Base-by-base conservation (phyloP, 2,329 filamentous ascomycete genomes). In the Neopestalotiopsis sp. region DNA sequence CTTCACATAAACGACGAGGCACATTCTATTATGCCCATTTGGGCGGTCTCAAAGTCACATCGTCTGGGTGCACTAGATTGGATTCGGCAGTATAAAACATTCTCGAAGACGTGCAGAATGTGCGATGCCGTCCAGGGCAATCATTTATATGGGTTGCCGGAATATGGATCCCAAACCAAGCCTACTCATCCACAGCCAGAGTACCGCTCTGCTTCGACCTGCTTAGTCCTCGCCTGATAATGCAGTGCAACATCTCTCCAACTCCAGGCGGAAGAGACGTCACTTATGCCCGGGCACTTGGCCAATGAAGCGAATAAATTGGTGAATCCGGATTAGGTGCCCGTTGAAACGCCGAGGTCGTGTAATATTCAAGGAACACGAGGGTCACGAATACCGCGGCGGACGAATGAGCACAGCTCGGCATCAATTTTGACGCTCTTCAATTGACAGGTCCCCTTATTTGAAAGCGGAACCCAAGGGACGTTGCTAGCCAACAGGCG, bases 291-390 rank as follows among this genome's bases (percentile, higher is more conserved):
- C 30, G 57, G 14, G 20, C 12, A 59, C 24, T 30, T 20, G 30
- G 30, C 57, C 57, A 59, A 10, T 30, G 57, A 30, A 59, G 57
- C 57, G 24, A 59, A 59, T 65, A 65, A 30, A 65, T 65, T 65
- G 62, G 62, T 24, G 13, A 52, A 17, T 24, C 17, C 34, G n/a
- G 62, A 52, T 52, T 24, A 45, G 65, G 40, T n/a, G 52, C 24
- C 34, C 20, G 65, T 60, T 67, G 65, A 67, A 67, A 67, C 65
- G 65, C 65, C 65, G 65, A 67, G 61, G 38, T 49, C 20, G 59
- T 62, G 59, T 20, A 34, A 34, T 34, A 9, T 17, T 32, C 30
- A 38, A 20, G n/a, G n/a, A 62, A 40, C 59, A 62, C 59, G 32
- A 40, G 34, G 24, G 32, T 17, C 59, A 20, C 12, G 34, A 12